Conservation (phyloP, 1,284 basidiomycete genomes). For the Cerrena zonata region DNA sequence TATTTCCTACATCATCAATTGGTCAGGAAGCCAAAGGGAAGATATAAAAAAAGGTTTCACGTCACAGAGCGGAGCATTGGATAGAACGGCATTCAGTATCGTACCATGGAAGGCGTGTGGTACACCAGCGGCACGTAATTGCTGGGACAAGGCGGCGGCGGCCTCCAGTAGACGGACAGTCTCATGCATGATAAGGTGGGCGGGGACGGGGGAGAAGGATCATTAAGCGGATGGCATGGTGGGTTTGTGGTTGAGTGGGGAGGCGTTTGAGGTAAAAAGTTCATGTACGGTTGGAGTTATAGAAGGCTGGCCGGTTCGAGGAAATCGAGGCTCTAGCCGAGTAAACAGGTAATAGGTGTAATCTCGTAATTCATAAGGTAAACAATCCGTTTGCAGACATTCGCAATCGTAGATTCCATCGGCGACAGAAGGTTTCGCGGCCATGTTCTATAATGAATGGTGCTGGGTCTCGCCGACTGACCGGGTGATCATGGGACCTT, state of each 20-base stretch:
- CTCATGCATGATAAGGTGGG: slow-evolving; percentile 56
- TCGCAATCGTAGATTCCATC: slow-evolving; percentile 1
- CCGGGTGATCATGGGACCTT: neutral
- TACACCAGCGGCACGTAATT: slow-evolving; percentile 51
- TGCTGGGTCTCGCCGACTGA: neutral
- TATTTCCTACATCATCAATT: slow-evolving; percentile 43
- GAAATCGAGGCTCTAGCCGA: slow-evolving; percentile 24
- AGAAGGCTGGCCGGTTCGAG: slow-evolving; percentile 19
- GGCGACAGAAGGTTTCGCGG: neutral
- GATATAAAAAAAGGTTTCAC: slow-evolving; percentile 38
- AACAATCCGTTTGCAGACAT: slow-evolving; percentile 3
- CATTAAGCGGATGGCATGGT: slow-evolving; percentile 20
- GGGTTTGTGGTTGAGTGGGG: slow-evolving; percentile 17
- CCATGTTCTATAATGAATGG: neutral
- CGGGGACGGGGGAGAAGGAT: no score
- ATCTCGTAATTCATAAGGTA: slow-evolving; percentile 19
- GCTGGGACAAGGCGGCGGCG: slow-evolving; percentile 58
- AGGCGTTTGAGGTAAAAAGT: slow-evolving; percentile 14
- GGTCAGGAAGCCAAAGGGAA: neutral
- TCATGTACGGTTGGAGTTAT: slow-evolving; percentile 26
- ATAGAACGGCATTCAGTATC: slow-evolving; percentile 53
- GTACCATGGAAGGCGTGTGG: slow-evolving; percentile 68
- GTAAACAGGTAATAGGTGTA: slow-evolving; percentile 24
- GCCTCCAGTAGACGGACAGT: slow-evolving; percentile 61
- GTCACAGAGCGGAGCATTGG: slow-evolving; percentile 49